phyloP scores from a whole-genome alignment of 2,329 filamentous ascomycete species.

The Epichloe glyceriae region DNA sequence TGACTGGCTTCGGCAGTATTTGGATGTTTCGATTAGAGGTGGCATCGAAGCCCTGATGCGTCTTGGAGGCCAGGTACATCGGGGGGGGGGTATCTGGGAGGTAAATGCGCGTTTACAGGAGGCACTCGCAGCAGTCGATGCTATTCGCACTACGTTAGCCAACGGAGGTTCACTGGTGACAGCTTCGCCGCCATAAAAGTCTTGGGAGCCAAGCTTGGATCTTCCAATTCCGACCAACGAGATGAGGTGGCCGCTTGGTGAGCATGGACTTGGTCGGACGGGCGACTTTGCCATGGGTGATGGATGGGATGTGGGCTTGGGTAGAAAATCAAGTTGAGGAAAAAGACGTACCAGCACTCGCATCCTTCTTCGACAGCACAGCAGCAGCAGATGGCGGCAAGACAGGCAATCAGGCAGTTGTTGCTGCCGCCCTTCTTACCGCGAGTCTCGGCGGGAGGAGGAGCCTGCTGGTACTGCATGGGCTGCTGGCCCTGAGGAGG shows the following conservation, averaged over 20 bases:
- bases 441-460: constrained; percentile 17
- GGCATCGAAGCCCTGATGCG: not conserved
- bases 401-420: constrained; percentile 32
- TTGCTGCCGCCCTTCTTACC: constrained; percentile 21
- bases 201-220: not conserved
- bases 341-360: constrained; percentile 31
- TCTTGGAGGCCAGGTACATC: not conserved
- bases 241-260: too few relatives aligned
- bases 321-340: too few relatives aligned
- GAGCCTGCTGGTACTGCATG: constrained; percentile 31
- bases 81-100: not conserved
- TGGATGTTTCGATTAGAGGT: not conserved
- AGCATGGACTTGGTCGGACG: not conserved
- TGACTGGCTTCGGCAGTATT: not conserved
- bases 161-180: not conserved
- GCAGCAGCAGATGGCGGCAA: constrained; percentile 37
- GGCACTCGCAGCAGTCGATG: constrained; percentile 29
- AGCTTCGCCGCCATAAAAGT: not conserved
- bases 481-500: constrained; percentile 25
- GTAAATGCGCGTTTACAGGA: constrained; percentile 14
- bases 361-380: constrained; percentile 36
- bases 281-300: too few relatives aligned
- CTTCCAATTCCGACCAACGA: not conserved
- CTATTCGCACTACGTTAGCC: constrained; percentile 10
- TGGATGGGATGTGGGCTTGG: too few relatives aligned